Percentiles rank a stretch among this genome's conserved stretches.
Evolutionary conservation across 495 filamentous ascomycete genomes (phyloP).

Genomic region (Tuber microsphaerosporum): DNA sequence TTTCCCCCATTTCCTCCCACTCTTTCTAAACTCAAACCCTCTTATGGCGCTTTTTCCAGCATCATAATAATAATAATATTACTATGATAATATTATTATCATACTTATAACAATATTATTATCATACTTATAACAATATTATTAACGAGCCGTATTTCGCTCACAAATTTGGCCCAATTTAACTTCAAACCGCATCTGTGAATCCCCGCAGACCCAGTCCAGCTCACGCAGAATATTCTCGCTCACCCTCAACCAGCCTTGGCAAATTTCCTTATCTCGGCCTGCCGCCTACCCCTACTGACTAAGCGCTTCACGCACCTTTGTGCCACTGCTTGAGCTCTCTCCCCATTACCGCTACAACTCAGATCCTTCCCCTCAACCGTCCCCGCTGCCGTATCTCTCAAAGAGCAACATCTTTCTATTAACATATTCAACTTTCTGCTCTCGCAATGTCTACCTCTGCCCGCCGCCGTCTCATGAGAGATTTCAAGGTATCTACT

Average conservation of each 20-base stretch:
- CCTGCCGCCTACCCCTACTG: not conserved
- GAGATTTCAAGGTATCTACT: slow-evolving; percentile 81
- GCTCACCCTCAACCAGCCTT: not conserved
- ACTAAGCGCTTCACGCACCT: not conserved
- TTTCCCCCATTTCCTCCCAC: too few relatives aligned
- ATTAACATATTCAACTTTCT: slow-evolving; percentile 18
- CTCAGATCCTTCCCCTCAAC: not conserved
- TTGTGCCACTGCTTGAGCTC: not conserved
- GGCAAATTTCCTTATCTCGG: not conserved
- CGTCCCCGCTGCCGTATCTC: not conserved
- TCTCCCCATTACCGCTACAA: not conserved
- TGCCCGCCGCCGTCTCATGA: slow-evolving; percentile 89
- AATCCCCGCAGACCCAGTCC: too few relatives aligned
- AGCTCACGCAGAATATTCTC: not conserved
- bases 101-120: too few relatives aligned
- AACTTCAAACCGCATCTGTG: too few relatives aligned
- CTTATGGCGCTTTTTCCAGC: too few relatives aligned
- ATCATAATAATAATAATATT: too few relatives aligned
- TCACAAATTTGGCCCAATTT: too few relatives aligned
- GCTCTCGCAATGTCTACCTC: slow-evolving; percentile 69
- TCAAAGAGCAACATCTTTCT: not conserved
- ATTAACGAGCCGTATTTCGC: too few relatives aligned
- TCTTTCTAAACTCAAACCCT: too few relatives aligned
- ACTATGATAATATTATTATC: too few relatives aligned
- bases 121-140: too few relatives aligned